Conservation (phyloP, 129 eudicot genomes). For the Centella asiatica region DNA sequence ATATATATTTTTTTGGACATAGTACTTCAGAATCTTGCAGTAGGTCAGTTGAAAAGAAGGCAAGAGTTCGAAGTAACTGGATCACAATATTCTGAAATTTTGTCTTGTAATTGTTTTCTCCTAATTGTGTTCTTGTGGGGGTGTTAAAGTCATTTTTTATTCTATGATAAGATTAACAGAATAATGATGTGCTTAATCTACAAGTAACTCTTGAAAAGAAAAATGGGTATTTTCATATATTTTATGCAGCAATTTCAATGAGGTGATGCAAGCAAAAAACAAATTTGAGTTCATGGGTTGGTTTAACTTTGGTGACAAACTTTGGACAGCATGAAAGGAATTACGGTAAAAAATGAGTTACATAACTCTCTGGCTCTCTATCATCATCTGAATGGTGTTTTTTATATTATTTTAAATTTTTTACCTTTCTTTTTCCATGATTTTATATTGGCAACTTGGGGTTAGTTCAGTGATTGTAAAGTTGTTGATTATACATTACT, state of each 20-base stretch:
- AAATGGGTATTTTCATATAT: neutral
- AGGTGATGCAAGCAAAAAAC: constrained; percentile 3
- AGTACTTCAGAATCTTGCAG: neutral
- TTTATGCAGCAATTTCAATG: too few relatives aligned
- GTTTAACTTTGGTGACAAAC: too few relatives aligned
- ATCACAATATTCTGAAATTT: neutral
- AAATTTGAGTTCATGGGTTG: neutral
- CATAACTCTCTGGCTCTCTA: neutral
- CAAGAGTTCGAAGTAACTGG: neutral
- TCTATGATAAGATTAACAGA: neutral
- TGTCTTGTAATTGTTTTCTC: neutral
- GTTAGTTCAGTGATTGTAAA: neutral
- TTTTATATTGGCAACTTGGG: too few relatives aligned
- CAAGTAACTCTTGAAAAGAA: too few relatives aligned
- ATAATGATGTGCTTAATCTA: neutral
- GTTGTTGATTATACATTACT: neutral
- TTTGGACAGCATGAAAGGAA: neutral
- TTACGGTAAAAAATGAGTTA: neutral
- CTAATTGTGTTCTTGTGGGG: neutral
- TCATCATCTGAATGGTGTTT: neutral
- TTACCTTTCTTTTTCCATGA: too few relatives aligned
- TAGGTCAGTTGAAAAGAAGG: neutral
- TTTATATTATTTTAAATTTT: too few relatives aligned
- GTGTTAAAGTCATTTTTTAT: neutral
- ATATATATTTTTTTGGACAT: neutral